Evolutionary conservation across 208 protist genomes (phyloP).

Genomic region (Polymyxa betae): DNA sequence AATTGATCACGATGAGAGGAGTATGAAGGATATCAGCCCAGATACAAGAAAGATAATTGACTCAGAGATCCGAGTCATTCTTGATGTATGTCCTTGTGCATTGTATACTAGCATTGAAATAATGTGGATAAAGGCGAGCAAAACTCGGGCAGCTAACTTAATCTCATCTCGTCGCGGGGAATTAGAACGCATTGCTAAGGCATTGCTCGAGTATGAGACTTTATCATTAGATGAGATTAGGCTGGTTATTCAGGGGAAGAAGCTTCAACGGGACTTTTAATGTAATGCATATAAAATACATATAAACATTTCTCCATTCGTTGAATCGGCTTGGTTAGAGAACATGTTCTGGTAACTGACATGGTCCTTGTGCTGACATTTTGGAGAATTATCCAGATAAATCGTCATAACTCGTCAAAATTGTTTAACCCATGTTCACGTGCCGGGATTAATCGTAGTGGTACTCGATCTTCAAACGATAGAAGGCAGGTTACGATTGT

Average conservation of each 20-base stretch:
- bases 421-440: too few relatives aligned
- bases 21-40: not conserved
- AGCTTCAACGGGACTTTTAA: not conserved
- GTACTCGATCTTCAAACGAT: too few relatives aligned
- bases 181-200: slow-evolving; percentile 50
- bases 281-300: too few relatives aligned
- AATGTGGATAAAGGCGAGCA: not conserved
- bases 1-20: not conserved
- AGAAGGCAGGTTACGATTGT: too few relatives aligned
- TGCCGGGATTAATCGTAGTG: too few relatives aligned
- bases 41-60: slow-evolving; percentile 50
- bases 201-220: slow-evolving; percentile 58
- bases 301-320: too few relatives aligned
- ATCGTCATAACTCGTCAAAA: too few relatives aligned
- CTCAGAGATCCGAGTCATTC: slow-evolving; percentile 16
- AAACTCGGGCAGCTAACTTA: not conserved
- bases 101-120: not conserved
- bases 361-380: too few relatives aligned
- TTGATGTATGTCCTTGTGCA: slow-evolving; percentile 43
- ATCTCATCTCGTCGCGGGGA: not conserved
- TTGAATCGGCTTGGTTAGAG: too few relatives aligned
- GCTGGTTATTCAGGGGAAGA: slow-evolving; percentile 41
- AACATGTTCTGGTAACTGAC: too few relatives aligned
- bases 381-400: too few relatives aligned
- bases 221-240: slow-evolving; percentile 56